phyloP scores from a whole-genome alignment of 1,139 yeast species.

The Entelexis sorbosivorans region DNA sequence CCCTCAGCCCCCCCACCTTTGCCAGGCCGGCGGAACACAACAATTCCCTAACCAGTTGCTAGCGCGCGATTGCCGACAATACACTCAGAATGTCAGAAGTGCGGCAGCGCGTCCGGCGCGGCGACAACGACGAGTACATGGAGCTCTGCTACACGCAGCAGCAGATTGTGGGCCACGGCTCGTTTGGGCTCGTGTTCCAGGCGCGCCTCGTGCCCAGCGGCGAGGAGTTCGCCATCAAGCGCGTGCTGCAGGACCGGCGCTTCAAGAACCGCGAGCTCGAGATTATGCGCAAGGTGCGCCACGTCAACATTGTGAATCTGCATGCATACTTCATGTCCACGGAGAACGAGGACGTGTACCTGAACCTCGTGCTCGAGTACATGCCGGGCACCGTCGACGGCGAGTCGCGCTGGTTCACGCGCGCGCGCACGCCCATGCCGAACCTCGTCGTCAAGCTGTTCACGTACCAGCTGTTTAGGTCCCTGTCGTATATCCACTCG shows the following conservation, averaged over 20 bases:
- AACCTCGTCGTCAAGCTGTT: conserved; percentile 76
- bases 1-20: neutral
- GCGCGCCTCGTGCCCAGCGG: conserved; percentile 67
- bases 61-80: neutral
- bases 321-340: conserved; percentile 81
- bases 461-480: conserved; percentile 83
- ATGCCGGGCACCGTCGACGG: conserved; percentile 92
- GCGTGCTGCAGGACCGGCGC: conserved; percentile 87
- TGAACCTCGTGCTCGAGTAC: conserved; percentile 79
- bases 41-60: neutral
- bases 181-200: conserved; percentile 92
- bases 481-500: conserved; percentile 82
- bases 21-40: neutral
- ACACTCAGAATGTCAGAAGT: conserved; percentile 27
- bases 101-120: conserved; percentile 63
- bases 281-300: conserved; percentile 83
- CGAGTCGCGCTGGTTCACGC: conserved; percentile 75
- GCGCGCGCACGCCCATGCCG: conserved; percentile 71
- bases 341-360: conserved; percentile 63
- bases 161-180: conserved; percentile 92
- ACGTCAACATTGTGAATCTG: conserved; percentile 78
- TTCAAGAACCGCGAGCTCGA: conserved; percentile 94
- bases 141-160: conserved; percentile 59
- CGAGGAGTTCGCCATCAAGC: conserved; percentile 79
- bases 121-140: conserved; percentile 54